Evolutionary conservation across 2,329 filamentous ascomycete genomes (phyloP).

Genomic region (Diaporthe australafricana): DNA sequence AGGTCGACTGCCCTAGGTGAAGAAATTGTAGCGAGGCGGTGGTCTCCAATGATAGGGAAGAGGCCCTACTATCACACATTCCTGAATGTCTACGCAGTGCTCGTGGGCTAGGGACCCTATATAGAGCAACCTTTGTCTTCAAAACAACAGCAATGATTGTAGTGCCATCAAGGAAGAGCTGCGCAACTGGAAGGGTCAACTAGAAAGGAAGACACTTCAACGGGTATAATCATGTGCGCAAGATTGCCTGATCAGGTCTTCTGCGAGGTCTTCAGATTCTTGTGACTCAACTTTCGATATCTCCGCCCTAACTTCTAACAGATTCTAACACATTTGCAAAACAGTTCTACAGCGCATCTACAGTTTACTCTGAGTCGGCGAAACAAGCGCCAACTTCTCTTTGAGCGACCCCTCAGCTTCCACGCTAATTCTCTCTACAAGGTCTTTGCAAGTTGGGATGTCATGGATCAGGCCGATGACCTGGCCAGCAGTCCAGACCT

Average conservation of each 20-base stretch:
- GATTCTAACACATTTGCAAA: neutral
- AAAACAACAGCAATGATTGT: no score
- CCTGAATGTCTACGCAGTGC: no score
- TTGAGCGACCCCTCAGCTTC: constrained; percentile 77
- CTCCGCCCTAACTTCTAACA: neutral
- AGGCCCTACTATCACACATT: no score
- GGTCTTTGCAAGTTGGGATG: constrained; percentile 78
- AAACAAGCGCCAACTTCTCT: constrained; percentile 65
- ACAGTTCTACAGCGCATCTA: constrained; percentile 46
- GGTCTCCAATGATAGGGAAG: no score
- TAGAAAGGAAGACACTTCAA: no score
- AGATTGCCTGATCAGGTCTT: neutral
- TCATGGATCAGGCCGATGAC: constrained; percentile 92
- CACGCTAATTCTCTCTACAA: constrained; percentile 80
- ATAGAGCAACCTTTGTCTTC: no score
- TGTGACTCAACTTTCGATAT: neutral
- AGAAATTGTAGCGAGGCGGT: no score
- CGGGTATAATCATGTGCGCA: no score
- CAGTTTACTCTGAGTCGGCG: constrained; percentile 69
- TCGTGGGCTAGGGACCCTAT: no score
- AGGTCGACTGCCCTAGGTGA: no score
- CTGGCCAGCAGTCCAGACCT: constrained; percentile 98
- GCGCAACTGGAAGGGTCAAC: no score
- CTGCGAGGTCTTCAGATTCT: neutral
- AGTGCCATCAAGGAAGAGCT: no score